A percentile compares a stretch with the other conserved stretches of the same genome.
phyloP scores from a whole-genome alignment of 2,329 filamentous ascomycete species.

The Cryphonectria nitschkei region DNA sequence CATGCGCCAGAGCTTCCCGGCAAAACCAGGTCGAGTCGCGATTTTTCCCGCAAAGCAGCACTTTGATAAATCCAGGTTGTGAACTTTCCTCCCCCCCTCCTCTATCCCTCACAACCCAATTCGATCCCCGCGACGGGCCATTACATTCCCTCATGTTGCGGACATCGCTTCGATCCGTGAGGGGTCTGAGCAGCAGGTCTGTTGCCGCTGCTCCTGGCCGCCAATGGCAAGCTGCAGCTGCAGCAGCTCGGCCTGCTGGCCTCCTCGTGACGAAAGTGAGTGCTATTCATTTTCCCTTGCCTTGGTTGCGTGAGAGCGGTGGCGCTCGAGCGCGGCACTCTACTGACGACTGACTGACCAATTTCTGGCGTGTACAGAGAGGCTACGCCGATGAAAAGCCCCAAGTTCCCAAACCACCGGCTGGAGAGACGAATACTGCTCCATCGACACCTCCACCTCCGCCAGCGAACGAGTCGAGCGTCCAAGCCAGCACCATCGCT shows the following conservation, averaged over 20 bases:
- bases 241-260: conserved; percentile 43
- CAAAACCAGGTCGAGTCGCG: conserved; percentile 29
- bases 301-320: conserved; percentile 30
- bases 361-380: conserved; percentile 48
- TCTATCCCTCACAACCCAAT: conserved; percentile 16
- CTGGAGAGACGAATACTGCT: conserved; percentile 56
- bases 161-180: conserved; percentile 68
- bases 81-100: conserved; percentile 11
- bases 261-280: conserved; percentile 47
- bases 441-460: conserved; percentile 48
- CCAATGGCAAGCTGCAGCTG: conserved; percentile 57
- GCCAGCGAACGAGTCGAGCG: conserved; percentile 39
- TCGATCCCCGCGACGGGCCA: conserved; percentile 39
- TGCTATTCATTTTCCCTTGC: conserved; percentile 9
- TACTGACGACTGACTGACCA: neutral
- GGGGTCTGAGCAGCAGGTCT: conserved; percentile 60
- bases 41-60: conserved; percentile 29
- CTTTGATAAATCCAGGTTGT: conserved; percentile 8
- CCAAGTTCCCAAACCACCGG: conserved; percentile 54
- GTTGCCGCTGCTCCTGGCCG: conserved; percentile 55
- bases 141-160: conserved; percentile 67
- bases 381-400: conserved; percentile 58
- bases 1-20: conserved; percentile 26
- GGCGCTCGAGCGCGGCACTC: conserved; percentile 30
- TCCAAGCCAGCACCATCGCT: conserved; percentile 44